These are phyloP conservation scores for Auriscalpium vulgare DNA, from an alignment of 768 basidiomycete genomes.

Conservation along the genomic window DNA sequence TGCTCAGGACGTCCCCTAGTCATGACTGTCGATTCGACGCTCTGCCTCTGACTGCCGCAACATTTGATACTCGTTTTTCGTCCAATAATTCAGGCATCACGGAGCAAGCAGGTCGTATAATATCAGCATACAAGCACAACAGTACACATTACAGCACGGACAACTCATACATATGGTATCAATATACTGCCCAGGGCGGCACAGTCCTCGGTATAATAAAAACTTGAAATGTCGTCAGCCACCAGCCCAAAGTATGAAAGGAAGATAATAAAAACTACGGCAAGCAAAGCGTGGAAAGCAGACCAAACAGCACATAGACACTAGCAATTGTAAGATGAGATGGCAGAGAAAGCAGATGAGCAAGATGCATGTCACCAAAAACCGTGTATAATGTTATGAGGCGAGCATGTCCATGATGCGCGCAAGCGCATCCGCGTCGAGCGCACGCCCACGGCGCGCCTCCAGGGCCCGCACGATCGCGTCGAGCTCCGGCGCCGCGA, in stretches of 20 bases:
- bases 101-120: too few species aligned
- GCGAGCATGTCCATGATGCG: constrained; percentile 9
- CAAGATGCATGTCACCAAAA: neutral
- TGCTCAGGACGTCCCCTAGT: neutral
- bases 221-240: constrained; percentile 4
- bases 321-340: too few species aligned
- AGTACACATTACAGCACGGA: constrained; percentile 2
- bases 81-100: too few species aligned
- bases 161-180: constrained; percentile 1
- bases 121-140: neutral
- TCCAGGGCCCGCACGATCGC: neutral
- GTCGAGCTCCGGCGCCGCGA: neutral
- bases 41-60: constrained; percentile 6
- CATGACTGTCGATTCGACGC: constrained; percentile 8
- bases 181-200: constrained; percentile 2
- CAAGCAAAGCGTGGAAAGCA: neutral
- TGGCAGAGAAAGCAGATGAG: too few species aligned
- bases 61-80: neutral
- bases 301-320: too few species aligned
- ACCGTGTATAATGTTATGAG: neutral
- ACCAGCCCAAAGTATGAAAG: constrained; percentile 3
- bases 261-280: neutral
- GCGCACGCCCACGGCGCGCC: constrained; percentile 2
- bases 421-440: constrained; percentile 7
- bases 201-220: constrained; percentile 12